Conservation (phyloP, 2,329 filamentous ascomycete species). For the Cercospora sp. region DNA sequence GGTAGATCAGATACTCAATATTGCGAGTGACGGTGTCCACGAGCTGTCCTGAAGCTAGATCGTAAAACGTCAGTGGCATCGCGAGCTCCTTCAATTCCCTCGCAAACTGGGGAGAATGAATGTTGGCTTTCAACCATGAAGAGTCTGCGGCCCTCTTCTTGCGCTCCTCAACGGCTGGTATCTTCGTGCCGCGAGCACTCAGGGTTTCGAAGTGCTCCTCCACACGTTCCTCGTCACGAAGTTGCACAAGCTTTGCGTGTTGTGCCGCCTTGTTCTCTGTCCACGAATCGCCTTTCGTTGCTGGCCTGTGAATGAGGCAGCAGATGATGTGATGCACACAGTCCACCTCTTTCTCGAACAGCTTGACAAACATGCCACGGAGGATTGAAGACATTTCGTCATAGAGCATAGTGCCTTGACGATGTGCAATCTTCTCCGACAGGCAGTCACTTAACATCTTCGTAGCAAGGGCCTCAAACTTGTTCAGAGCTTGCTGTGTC, state of each 20-base stretch:
- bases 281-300: conserved; percentile 37
- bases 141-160: conserved; percentile 36
- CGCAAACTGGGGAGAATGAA: conserved; percentile 60
- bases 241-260: conserved; percentile 30
- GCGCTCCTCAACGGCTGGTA: conserved; percentile 31
- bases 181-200: conserved; percentile 26
- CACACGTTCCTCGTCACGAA: conserved; percentile 33
- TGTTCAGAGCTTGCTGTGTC: conserved; percentile 33
- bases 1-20: conserved; percentile 29
- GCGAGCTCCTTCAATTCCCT: conserved; percentile 63
- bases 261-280: conserved; percentile 25
- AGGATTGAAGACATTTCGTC: conserved; percentile 31
- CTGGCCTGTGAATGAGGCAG: conserved; percentile 30
- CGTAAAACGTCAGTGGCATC: conserved; percentile 68
- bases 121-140: conserved; percentile 34
- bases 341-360: conserved; percentile 33
- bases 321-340: conserved; percentile 29
- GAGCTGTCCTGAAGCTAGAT: conserved; percentile 64
- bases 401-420: conserved; percentile 38
- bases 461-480: conserved; percentile 32
- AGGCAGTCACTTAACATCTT: conserved; percentile 22
- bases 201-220: conserved; percentile 34
- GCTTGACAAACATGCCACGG: conserved; percentile 30
- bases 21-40: conserved; percentile 52
- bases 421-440: conserved; percentile 34